Evolutionary conservation across 2,329 filamentous ascomycete species (phyloP).

Genomic region (Pseudocercospora eumusae): DNA sequence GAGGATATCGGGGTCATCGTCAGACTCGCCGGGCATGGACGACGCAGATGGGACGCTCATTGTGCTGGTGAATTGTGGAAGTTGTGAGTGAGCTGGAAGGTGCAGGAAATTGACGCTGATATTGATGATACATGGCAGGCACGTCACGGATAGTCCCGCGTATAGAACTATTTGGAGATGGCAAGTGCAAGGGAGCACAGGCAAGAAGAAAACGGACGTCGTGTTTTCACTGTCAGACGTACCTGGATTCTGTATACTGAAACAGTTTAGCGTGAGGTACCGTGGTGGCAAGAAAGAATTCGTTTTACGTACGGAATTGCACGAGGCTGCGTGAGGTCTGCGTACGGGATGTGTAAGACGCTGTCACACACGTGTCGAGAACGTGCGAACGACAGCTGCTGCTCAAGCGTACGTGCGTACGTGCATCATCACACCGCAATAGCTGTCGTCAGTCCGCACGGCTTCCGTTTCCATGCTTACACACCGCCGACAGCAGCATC

Average conservation of each 20-base stretch:
- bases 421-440: background rate
- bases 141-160: background rate
- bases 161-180: background rate
- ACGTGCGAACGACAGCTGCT: background rate
- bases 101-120: background rate
- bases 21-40: slow-evolving; percentile 16
- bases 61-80: background rate
- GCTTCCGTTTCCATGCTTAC: background rate
- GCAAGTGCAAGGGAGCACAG: slow-evolving; percentile 6
- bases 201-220: slow-evolving; percentile 1
- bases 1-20: slow-evolving; percentile 16
- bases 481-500: slow-evolving; percentile 4
- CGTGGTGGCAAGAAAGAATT: slow-evolving; percentile 5
- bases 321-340: slow-evolving; percentile 6
- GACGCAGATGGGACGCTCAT: slow-evolving; percentile 12
- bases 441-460: background rate
- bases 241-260: background rate
- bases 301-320: slow-evolving; percentile 7
- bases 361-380: background rate
- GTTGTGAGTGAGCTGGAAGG: background rate
- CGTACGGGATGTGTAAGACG: background rate
- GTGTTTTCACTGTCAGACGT: slow-evolving; percentile 8
- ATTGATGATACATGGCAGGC: background rate
- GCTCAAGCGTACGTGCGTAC: background rate
- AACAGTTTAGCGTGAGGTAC: background rate